Conservation (phyloP, 2,329 filamentous ascomycete species). For the Pestalotiopsis sp. region DNA sequence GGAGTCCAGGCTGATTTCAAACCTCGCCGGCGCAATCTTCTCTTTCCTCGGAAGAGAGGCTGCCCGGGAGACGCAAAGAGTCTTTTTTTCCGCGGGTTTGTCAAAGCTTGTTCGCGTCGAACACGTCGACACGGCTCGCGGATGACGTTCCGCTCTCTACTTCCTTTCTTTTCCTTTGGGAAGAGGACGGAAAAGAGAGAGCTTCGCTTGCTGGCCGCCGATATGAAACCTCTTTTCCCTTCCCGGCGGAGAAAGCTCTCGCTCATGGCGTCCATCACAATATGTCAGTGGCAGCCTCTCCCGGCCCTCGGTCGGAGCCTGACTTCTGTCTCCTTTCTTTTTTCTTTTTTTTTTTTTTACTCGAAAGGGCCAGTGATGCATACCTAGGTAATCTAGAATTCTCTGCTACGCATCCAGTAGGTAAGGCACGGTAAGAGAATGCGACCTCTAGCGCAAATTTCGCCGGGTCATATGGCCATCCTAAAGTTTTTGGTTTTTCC, state of each 20-base stretch:
- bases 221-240: constrained; percentile 1
- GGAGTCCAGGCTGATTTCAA: neutral
- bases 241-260: neutral
- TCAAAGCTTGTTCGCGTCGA: neutral
- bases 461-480: neutral
- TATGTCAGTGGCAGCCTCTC: neutral
- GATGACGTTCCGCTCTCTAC: neutral
- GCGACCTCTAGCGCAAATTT: neutral
- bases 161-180: neutral
- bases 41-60: neutral
- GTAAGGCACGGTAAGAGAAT: neutral
- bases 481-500: neutral
- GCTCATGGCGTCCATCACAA: neutral
- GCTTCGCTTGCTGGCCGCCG: neutral
- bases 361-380: neutral
- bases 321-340: neutral
- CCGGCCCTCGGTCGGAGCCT: neutral
- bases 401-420: neutral
- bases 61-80: neutral
- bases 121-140: constrained; percentile 1
- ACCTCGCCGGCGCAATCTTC: neutral
- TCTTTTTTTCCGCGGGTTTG: too few species aligned
- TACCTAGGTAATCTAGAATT: neutral
- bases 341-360: too few species aligned
- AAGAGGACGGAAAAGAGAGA: neutral